phyloP scores from a whole-genome alignment of 1,284 basidiomycete species.

The Naganishia cerealis region DNA sequence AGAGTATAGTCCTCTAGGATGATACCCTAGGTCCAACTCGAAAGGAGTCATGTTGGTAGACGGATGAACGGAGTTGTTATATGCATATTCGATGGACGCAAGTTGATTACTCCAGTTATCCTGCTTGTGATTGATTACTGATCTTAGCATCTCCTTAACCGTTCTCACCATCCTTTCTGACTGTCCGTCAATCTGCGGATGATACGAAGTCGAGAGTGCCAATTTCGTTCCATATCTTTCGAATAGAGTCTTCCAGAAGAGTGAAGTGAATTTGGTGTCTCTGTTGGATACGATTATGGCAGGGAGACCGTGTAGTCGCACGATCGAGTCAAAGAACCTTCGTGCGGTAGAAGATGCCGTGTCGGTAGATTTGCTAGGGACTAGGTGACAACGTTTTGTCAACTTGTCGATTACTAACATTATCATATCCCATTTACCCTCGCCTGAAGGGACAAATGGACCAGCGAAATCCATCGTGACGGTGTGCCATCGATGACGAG shows the following conservation, averaged over 20 bases:
- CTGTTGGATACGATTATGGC: constrained; percentile 55
- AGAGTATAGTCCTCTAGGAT: no score
- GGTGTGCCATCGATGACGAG: no score
- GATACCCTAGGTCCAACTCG: no score
- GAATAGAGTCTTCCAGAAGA: constrained; percentile 55
- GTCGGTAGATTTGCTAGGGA: constrained; percentile 44
- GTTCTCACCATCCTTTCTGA: constrained; percentile 35
- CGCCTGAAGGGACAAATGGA: constrained; percentile 49
- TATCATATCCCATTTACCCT: constrained; percentile 50
- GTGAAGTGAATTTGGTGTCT: constrained; percentile 55
- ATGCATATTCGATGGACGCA: neutral
- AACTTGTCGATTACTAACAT: constrained; percentile 53
- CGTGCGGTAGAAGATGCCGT: constrained; percentile 54
- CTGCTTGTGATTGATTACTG: constrained; percentile 1
- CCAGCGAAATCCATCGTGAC: constrained; percentile 58
- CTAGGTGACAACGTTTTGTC: constrained; percentile 51
- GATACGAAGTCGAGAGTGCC: constrained; percentile 56
- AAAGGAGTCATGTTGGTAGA: no score
- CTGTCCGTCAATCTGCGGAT: constrained; percentile 53
- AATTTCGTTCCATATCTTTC: constrained; percentile 47
- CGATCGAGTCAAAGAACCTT: constrained; percentile 52
- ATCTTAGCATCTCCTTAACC: constrained; percentile 25
- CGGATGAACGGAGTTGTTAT: no score
- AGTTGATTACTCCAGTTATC: neutral
- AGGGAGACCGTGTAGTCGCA: constrained; percentile 56